Percentiles rank a stretch among this genome's conserved stretches.
Conservation (phyloP, 768 basidiomycete genomes). For the Tulasnella sp. region DNA sequence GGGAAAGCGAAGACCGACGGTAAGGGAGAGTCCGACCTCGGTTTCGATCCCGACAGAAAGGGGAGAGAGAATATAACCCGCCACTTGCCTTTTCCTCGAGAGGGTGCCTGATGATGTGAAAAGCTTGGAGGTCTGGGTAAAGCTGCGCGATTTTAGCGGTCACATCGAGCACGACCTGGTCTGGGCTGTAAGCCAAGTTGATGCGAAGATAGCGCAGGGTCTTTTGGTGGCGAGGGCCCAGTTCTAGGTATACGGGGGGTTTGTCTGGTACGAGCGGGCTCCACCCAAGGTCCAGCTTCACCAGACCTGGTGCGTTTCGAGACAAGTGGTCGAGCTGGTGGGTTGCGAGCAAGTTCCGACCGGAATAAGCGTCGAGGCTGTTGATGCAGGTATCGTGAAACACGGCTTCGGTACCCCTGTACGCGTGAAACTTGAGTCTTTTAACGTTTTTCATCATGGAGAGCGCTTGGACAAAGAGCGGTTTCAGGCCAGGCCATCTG, state of each 20-base stretch:
- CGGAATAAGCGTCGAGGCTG: not conserved
- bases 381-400: not conserved
- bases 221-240: not conserved
- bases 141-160: not conserved
- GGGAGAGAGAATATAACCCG: not conserved
- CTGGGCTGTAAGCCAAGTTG: not conserved
- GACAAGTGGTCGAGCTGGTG: not conserved
- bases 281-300: not conserved
- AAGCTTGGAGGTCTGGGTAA: not conserved
- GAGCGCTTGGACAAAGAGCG: not conserved
- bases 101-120: not conserved
- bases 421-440: not conserved
- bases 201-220: not conserved
- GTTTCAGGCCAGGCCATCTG: not conserved
- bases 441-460: not conserved
- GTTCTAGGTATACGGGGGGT: not conserved
- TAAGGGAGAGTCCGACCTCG: not conserved
- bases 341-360: not conserved
- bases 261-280: not conserved
- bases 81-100: not conserved
- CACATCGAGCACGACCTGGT: not conserved
- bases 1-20: not conserved
- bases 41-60: not conserved
- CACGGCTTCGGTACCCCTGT: not conserved
- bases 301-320: not conserved